Evolutionary conservation across 352 stramenopile genomes (phyloP).

Genomic region (Phytophthora brassicae): DNA sequence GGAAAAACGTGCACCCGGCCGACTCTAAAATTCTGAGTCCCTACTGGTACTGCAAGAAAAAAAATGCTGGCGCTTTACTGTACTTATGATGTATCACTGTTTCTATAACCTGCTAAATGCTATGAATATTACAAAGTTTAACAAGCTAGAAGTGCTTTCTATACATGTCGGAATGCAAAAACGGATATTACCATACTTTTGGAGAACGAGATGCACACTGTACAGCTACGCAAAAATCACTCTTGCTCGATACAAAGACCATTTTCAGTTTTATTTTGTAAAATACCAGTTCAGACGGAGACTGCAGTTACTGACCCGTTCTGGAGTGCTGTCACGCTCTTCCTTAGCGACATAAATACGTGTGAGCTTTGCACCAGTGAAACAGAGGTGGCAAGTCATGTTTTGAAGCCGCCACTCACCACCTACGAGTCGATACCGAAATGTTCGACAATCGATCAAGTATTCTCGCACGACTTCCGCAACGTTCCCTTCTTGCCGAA

Average conservation of each 20-base stretch:
- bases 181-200: too few relatives aligned
- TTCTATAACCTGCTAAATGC: too few relatives aligned
- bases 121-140: too few relatives aligned
- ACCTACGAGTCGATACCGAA: not conserved
- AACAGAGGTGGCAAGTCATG: not conserved
- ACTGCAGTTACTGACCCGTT: slow-evolving; percentile 16
- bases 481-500: slow-evolving; percentile 21
- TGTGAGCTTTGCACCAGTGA: slow-evolving; percentile 20
- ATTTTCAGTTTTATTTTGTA: too few relatives aligned
- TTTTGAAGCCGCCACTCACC: slow-evolving; percentile 26
- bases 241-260: too few relatives aligned
- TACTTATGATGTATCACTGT: too few relatives aligned
- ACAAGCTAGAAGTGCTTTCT: too few relatives aligned
- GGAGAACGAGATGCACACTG: too few relatives aligned
- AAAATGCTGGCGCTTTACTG: too few relatives aligned
- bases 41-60: too few relatives aligned
- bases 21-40: slow-evolving; percentile 25
- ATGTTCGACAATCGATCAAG: slow-evolving; percentile 39
- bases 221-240: too few relatives aligned
- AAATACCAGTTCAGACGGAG: not conserved
- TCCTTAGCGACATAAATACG: slow-evolving; percentile 22
- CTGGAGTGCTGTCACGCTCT: slow-evolving; percentile 5
- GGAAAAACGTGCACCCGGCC: slow-evolving; percentile 11
- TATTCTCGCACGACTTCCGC: not conserved
- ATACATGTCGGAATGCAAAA: too few relatives aligned